These are phyloP conservation scores for Trametes punicea DNA, from an alignment of 768 basidiomycete genomes.

Conservation along the genomic window DNA sequence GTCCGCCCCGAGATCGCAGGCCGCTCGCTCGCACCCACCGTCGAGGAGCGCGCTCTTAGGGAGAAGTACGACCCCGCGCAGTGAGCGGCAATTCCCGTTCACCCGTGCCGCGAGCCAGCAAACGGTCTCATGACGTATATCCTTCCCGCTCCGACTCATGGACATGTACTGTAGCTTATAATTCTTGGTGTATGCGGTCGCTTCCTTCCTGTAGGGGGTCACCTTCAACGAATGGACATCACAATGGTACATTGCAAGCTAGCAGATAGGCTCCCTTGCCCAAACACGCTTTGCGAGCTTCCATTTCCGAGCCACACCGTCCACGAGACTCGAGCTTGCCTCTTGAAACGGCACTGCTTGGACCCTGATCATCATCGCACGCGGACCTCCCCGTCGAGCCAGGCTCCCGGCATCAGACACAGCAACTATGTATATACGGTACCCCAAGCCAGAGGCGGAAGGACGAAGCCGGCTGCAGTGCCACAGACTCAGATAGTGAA, in stretches of 20 bases:
- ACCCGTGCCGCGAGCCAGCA: not conserved
- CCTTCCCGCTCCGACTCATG: not conserved
- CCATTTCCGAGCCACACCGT: not conserved
- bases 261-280: not conserved
- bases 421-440: not conserved
- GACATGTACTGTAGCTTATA: slow-evolving; percentile 10
- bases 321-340: not conserved
- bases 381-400: not conserved
- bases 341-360: not conserved
- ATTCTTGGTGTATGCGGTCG: not conserved
- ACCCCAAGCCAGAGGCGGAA: too few species aligned
- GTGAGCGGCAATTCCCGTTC: not conserved
- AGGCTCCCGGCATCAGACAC: not conserved
- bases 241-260: not conserved
- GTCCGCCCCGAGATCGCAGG: slow-evolving; percentile 22
- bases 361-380: not conserved
- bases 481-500: too few species aligned
- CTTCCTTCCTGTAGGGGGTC: slow-evolving; percentile 2
- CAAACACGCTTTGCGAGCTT: not conserved
- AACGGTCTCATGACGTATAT: not conserved
- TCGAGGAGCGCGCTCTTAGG: slow-evolving; percentile 7
- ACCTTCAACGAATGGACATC: not conserved
- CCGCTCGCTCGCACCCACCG: slow-evolving; percentile 20
- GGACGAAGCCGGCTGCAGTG: too few species aligned
- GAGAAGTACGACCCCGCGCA: slow-evolving; percentile 16